Conservation (phyloP, 192 early-diverging fungal genomes). For the Glomus cerebriforme region DNA sequence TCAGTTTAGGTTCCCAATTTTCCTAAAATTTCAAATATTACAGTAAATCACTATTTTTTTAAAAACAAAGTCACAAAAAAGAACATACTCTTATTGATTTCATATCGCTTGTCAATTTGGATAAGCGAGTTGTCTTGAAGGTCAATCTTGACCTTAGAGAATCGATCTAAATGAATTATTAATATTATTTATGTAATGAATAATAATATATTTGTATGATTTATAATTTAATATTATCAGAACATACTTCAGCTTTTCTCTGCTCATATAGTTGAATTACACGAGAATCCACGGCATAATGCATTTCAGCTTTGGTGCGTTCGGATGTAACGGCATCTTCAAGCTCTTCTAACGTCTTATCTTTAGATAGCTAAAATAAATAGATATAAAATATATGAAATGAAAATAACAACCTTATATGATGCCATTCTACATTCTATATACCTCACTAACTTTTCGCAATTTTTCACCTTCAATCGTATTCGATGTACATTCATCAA, state of each 20-base stretch:
- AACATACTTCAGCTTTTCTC: constrained; percentile 54
- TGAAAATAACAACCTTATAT: background rate
- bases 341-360: constrained; percentile 59
- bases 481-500: constrained; percentile 57
- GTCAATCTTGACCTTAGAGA: constrained; percentile 42
- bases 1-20: constrained; percentile 72
- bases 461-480: constrained; percentile 58
- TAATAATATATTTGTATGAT: background rate
- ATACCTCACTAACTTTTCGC: constrained; percentile 53
- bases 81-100: constrained; percentile 34
- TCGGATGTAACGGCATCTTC: constrained; percentile 62
- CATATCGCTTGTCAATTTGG: constrained; percentile 42
- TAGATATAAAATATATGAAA: constrained; percentile 3
- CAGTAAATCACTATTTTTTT: background rate
- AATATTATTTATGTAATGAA: constrained; percentile 8
- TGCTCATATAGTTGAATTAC: constrained; percentile 72
- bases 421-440: background rate
- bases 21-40: constrained; percentile 37
- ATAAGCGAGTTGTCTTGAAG: constrained; percentile 44
- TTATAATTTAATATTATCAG: background rate
- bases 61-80: background rate
- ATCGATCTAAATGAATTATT: constrained; percentile 42
- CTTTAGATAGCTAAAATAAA: constrained; percentile 35
- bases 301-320: constrained; percentile 55
- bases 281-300: constrained; percentile 52